A percentile compares a stretch with the other conserved stretches of the same genome.
Evolutionary conservation across 495 filamentous ascomycete genomes (phyloP).

Genomic region (Hypoxylon fuscum): DNA sequence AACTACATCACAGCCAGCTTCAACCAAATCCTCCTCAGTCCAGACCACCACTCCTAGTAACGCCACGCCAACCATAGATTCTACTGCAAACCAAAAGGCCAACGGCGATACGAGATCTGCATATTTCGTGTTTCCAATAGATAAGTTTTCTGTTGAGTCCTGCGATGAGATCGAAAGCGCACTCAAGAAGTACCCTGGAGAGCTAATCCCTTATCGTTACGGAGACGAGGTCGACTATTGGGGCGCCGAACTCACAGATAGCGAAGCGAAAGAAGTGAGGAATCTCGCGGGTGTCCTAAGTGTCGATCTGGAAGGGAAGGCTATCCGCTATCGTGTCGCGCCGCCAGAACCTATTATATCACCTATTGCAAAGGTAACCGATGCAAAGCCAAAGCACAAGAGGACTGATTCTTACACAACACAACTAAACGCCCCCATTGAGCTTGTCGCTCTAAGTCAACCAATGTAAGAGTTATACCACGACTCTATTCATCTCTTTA

Average conservation of each 20-base stretch:
- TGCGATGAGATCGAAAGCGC: background rate
- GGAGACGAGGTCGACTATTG: background rate
- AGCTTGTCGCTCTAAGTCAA: background rate
- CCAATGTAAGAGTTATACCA: background rate
- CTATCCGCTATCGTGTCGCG: background rate
- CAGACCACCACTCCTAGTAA: background rate
- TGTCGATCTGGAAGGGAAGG: background rate
- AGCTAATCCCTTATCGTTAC: background rate
- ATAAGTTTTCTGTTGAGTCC: background rate
- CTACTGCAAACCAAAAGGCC: background rate
- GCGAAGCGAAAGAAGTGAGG: background rate
- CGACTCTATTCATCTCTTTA: background rate
- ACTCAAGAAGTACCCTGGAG: background rate
- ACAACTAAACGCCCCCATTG: background rate
- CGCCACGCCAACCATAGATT: background rate
- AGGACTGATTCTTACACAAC: background rate
- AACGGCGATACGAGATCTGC: background rate
- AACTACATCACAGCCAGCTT: background rate
- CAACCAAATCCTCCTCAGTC: background rate
- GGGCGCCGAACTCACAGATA: background rate
- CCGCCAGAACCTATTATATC: background rate
- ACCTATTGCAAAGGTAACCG: background rate
- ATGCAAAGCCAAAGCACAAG: slow-evolving; percentile 1
- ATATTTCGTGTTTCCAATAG: background rate
- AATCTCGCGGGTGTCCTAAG: background rate